phyloP scores from a whole-genome alignment of 495 filamentous ascomycete genomes.

The Chaetomium fimeti region DNA sequence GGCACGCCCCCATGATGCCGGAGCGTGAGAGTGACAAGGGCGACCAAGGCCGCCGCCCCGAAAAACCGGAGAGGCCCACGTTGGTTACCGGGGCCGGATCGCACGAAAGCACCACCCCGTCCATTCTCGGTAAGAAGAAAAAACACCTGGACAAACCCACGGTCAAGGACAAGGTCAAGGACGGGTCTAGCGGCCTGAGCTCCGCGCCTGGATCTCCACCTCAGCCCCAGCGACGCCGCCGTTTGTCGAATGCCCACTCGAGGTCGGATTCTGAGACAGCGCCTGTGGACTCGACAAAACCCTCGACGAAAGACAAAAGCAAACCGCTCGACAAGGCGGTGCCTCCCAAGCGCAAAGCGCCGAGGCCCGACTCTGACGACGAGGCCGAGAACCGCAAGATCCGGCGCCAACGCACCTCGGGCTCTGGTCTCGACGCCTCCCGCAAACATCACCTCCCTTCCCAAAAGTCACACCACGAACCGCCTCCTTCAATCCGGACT shows the following conservation, averaged over 20 bases:
- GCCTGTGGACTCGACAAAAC: slow-evolving; percentile 38
- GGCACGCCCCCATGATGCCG: slow-evolving; percentile 36
- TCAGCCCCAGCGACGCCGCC: slow-evolving; percentile 43
- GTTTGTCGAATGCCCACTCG: slow-evolving; percentile 42
- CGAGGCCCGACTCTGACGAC: slow-evolving; percentile 50
- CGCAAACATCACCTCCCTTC: slow-evolving; percentile 35
- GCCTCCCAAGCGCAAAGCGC: slow-evolving; percentile 47
- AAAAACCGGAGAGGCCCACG: slow-evolving; percentile 31
- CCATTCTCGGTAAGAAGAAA: slow-evolving; percentile 49
- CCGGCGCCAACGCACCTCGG: slow-evolving; percentile 50
- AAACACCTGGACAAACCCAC: slow-evolving; percentile 45
- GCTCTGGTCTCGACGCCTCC: slow-evolving; percentile 41
- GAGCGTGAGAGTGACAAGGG: slow-evolving; percentile 29
- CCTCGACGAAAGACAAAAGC: slow-evolving; percentile 38
- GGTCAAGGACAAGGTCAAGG: slow-evolving; percentile 48
- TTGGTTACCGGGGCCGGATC: slow-evolving; percentile 24
- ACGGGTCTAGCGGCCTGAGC: slow-evolving; percentile 53
- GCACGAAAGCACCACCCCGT: slow-evolving; percentile 11
- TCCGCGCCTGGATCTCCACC: slow-evolving; percentile 53
- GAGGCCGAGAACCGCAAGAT: slow-evolving; percentile 48
- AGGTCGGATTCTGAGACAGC: slow-evolving; percentile 50
- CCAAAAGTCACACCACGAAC: slow-evolving; percentile 38
- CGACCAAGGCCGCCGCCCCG: slow-evolving; percentile 35
- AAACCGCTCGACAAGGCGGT: slow-evolving; percentile 42
- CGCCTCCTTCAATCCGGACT: slow-evolving; percentile 43